A percentile compares a stretch with the other conserved stretches of the same genome.
These are phyloP conservation scores for Hericium erinaceus DNA, from an alignment of 768 basidiomycete species.

Conservation along the genomic window DNA sequence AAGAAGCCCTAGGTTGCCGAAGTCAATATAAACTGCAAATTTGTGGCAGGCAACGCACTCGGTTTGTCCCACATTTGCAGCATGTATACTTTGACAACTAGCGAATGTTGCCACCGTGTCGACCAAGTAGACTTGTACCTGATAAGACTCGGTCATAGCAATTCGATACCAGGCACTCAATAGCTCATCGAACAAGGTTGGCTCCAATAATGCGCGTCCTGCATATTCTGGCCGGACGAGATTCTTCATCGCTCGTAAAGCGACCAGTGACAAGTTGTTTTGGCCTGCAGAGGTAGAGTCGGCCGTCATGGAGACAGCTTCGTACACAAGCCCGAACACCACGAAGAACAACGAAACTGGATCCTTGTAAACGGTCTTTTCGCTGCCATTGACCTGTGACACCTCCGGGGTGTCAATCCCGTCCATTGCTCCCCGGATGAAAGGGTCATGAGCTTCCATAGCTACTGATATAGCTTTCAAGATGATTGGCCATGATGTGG, in stretches of 20 bases:
- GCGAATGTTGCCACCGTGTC: constrained; percentile 54
- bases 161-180: constrained; percentile 82
- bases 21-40: neutral
- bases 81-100: constrained; percentile 28
- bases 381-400: constrained; percentile 16
- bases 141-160: constrained; percentile 76
- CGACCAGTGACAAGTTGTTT: constrained; percentile 36
- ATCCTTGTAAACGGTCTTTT: constrained; percentile 35
- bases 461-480: constrained; percentile 77
- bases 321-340: constrained; percentile 90
- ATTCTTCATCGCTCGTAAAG: constrained; percentile 69
- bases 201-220: constrained; percentile 73
- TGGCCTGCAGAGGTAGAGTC: constrained; percentile 40
- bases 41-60: constrained; percentile 3
- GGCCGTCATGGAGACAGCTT: constrained; percentile 62
- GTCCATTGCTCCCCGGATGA: constrained; percentile 74
- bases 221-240: constrained; percentile 76
- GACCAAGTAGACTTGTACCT: constrained; percentile 61
- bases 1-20: constrained; percentile 6
- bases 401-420: constrained; percentile 40
- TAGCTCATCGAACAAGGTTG: constrained; percentile 83
- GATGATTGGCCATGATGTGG: constrained; percentile 71
- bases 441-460: constrained; percentile 61
- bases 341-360: constrained; percentile 81
- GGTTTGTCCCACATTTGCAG: constrained; percentile 20